Conservation (phyloP, 73 alveolate species). For the Loxodes magnus region DNA sequence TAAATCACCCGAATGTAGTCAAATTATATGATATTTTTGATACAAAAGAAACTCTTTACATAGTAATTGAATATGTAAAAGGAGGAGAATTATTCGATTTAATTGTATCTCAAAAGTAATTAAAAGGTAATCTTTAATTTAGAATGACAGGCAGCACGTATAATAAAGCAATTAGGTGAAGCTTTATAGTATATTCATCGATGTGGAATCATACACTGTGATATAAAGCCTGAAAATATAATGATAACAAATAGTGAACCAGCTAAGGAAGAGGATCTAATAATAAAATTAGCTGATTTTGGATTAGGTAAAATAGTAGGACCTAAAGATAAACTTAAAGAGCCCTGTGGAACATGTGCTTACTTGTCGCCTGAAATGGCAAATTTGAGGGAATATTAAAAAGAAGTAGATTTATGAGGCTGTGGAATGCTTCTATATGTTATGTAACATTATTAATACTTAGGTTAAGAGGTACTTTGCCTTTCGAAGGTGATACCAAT, state of each 20-base stretch:
- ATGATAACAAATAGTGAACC: constrained; percentile 44
- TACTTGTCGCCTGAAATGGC: constrained; percentile 28
- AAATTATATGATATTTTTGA: constrained; percentile 20
- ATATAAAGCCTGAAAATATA: too few relatives aligned
- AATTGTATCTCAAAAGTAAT: constrained; percentile 9
- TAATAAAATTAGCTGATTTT: constrained; percentile 49
- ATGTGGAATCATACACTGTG: too few relatives aligned
- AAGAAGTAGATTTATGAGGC: constrained; percentile 23
- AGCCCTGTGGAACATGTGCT: constrained; percentile 47
- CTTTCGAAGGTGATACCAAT: too few relatives aligned
- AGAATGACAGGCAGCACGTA: constrained; percentile 41
- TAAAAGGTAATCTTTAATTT: background rate
- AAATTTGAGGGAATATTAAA: constrained; percentile 7
- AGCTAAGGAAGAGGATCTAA: constrained; percentile 7
- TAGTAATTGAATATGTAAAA: constrained; percentile 25
- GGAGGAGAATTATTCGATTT: constrained; percentile 33
- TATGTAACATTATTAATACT: too few relatives aligned
- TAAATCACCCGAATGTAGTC: constrained; percentile 33
- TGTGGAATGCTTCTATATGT: too few relatives aligned
- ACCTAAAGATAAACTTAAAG: constrained; percentile 40
- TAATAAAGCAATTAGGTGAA: constrained; percentile 18
- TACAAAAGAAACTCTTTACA: constrained; percentile 7
- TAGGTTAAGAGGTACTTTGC: too few relatives aligned
- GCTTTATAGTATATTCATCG: constrained; percentile 35
- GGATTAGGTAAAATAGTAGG: constrained; percentile 50